These are phyloP conservation scores for Holtermanniella nyarrowii DNA, from an alignment of 768 basidiomycete genomes.

Conservation along the genomic window DNA sequence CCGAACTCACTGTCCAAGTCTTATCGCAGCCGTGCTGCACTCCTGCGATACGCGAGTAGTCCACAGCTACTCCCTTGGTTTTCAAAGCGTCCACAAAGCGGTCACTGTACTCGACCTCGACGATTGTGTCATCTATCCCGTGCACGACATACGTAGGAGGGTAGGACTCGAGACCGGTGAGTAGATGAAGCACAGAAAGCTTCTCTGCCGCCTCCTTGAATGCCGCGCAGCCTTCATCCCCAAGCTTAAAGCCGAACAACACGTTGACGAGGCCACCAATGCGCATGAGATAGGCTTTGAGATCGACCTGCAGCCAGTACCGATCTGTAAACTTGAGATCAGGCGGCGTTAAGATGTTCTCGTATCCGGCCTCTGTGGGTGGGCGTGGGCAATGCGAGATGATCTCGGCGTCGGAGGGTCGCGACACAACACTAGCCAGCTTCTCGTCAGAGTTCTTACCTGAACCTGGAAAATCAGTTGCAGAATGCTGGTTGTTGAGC, in stretches of 20 bases:
- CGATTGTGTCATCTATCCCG: slow-evolving; percentile 6
- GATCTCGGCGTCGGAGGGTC: slow-evolving; percentile 10
- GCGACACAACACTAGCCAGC: background rate
- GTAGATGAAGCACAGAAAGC: slow-evolving; percentile 1
- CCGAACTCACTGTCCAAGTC: no score
- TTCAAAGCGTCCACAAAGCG: slow-evolving; percentile 7
- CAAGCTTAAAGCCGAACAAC: background rate
- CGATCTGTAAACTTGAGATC: no score
- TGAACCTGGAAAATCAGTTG: background rate
- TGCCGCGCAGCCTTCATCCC: slow-evolving; percentile 1
- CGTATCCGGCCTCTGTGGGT: no score
- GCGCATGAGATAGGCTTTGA: no score
- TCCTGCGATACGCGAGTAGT: no score
- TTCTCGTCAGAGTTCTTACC: background rate
- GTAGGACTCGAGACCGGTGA: slow-evolving; percentile 5
- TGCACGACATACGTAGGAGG: slow-evolving; percentile 17
- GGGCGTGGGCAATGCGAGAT: slow-evolving; percentile 1
- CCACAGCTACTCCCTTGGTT: slow-evolving; percentile 1
- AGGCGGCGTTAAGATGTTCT: no score
- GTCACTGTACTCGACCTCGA: slow-evolving; percentile 11
- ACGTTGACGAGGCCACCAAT: background rate
- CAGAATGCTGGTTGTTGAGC: background rate
- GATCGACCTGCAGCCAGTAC: no score
- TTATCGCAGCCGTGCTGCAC: no score
- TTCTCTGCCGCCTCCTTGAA: background rate